phyloP scores from a whole-genome alignment of 768 basidiomycete species.

The Mrakia frigida region DNA sequence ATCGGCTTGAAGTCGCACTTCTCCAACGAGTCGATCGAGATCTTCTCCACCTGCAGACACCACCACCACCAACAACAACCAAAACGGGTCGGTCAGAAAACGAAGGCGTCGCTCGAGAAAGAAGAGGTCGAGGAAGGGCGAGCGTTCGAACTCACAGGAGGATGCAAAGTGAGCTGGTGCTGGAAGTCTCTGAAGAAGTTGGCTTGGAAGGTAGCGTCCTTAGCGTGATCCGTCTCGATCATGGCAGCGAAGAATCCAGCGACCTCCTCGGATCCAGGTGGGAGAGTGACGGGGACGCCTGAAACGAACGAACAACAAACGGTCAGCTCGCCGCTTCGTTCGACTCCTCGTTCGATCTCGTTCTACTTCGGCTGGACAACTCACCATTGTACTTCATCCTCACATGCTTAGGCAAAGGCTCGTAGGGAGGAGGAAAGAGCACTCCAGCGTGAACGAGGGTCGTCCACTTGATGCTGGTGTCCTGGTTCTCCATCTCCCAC shows the following conservation, averaged over 20 bases:
- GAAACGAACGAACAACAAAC: background rate
- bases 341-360: slow-evolving; percentile 6
- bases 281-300: slow-evolving; percentile 75
- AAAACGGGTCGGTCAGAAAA: background rate
- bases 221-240: slow-evolving; percentile 84
- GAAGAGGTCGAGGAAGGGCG: slow-evolving; percentile 38
- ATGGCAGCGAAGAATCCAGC: slow-evolving; percentile 93
- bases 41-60: slow-evolving; percentile 57
- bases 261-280: slow-evolving; percentile 87
- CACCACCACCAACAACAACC: background rate
- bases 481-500: slow-evolving; percentile 67
- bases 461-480: slow-evolving; percentile 79
- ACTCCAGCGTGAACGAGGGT: slow-evolving; percentile 94
- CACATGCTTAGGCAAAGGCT: slow-evolving; percentile 69
- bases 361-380: slow-evolving; percentile 36
- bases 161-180: slow-evolving; percentile 66
- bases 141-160: slow-evolving; percentile 68
- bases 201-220: slow-evolving; percentile 79
- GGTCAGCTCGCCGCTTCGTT: background rate
- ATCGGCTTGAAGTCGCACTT: slow-evolving; percentile 92
- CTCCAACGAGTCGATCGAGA: slow-evolving; percentile 67
- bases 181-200: slow-evolving; percentile 95
- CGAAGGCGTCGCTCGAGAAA: background rate
- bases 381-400: slow-evolving; percentile 94
- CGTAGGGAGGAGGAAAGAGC: slow-evolving; percentile 91